Evolutionary conservation across 192 early-diverging fungal species (phyloP).

Genomic region (Coemansia javaensis): DNA sequence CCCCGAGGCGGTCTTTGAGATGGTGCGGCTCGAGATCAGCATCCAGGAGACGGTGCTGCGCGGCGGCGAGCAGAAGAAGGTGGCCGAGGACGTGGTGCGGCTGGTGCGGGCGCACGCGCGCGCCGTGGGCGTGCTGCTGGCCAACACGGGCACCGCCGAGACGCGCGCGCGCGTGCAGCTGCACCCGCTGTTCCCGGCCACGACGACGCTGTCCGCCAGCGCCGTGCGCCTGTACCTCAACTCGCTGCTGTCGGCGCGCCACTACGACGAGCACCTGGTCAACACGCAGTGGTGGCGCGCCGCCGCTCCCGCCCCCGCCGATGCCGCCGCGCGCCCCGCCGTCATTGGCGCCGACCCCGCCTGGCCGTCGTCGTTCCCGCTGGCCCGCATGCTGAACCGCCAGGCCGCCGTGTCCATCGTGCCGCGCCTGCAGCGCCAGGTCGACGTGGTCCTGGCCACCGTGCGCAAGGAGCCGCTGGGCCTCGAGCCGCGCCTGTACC

Average conservation of each 20-base stretch:
- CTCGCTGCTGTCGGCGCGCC: conserved; percentile 46
- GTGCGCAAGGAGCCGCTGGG: conserved; percentile 45
- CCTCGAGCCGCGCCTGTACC: conserved; percentile 48
- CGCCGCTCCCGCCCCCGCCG: neutral
- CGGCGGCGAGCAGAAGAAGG: conserved; percentile 48
- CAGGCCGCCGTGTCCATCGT: conserved; percentile 37
- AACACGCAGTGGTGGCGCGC: conserved; percentile 51
- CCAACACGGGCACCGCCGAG: neutral
- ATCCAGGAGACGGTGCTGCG: conserved; percentile 46
- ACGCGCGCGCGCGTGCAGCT: conserved; percentile 19
- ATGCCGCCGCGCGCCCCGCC: conserved; percentile 3
- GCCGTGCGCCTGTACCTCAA: conserved; percentile 52
- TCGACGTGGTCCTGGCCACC: conserved; percentile 36
- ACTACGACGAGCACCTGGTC: conserved; percentile 47
- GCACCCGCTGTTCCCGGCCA: conserved; percentile 30
- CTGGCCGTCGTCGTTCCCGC: conserved; percentile 40
- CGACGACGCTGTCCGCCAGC: conserved; percentile 49
- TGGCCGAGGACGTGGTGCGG: conserved; percentile 40
- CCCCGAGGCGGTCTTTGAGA: conserved; percentile 40
- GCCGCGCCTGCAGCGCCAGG: conserved; percentile 41
- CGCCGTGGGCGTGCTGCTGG: conserved; percentile 12
- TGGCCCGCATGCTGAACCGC: conserved; percentile 36
- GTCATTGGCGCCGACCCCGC: conserved; percentile 22
- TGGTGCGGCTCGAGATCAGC: conserved; percentile 48
- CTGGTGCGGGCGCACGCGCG: conserved; percentile 30